Evolutionary conservation across 2,329 filamentous ascomycete genomes (phyloP).

Genomic region (Fusarium austroafricanum): DNA sequence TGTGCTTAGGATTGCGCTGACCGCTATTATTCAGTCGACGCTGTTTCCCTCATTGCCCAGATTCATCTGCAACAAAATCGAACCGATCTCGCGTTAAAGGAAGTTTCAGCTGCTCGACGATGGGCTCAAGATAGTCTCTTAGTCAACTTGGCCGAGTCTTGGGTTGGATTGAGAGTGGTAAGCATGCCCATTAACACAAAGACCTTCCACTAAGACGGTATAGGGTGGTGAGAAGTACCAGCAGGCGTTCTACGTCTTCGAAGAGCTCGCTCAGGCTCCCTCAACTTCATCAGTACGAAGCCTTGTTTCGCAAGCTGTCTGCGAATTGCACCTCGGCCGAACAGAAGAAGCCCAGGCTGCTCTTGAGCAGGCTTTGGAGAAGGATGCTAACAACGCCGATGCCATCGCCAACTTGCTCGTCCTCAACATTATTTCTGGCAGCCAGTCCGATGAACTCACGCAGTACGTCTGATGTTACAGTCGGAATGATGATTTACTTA

Average conservation of each 20-base stretch:
- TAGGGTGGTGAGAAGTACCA: slow-evolving; percentile 97
- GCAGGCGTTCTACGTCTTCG: slow-evolving; percentile 96
- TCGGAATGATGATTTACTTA: slow-evolving; percentile 39
- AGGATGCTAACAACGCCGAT: slow-evolving; percentile 77
- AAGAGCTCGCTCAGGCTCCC: slow-evolving; percentile 91
- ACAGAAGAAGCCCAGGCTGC: slow-evolving; percentile 90
- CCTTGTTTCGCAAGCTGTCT: slow-evolving; percentile 88
- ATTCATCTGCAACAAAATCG: slow-evolving; percentile 94
- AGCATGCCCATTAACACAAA: slow-evolving; percentile 13
- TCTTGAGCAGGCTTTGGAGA: slow-evolving; percentile 80
- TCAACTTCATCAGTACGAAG: slow-evolving; percentile 80
- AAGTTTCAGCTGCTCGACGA: slow-evolving; percentile 84
- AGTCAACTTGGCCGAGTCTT: slow-evolving; percentile 94
- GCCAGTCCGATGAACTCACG: slow-evolving; percentile 71
- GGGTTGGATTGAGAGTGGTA: slow-evolving; percentile 91
- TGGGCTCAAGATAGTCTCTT: slow-evolving; percentile 96
- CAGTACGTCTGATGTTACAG: slow-evolving; percentile 61
- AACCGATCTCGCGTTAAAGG: slow-evolving; percentile 89
- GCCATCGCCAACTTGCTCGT: slow-evolving; percentile 87
- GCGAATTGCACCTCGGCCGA: slow-evolving; percentile 90
- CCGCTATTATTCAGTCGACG: slow-evolving; percentile 64
- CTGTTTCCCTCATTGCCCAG: slow-evolving; percentile 89
- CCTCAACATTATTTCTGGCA: slow-evolving; percentile 80
- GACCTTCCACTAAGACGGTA: slow-evolving; percentile 43
- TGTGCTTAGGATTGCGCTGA: slow-evolving; percentile 40